These are phyloP conservation scores for Cystofilobasidium macerans DNA, from an alignment of 768 basidiomycete species.

Conservation along the genomic window DNA sequence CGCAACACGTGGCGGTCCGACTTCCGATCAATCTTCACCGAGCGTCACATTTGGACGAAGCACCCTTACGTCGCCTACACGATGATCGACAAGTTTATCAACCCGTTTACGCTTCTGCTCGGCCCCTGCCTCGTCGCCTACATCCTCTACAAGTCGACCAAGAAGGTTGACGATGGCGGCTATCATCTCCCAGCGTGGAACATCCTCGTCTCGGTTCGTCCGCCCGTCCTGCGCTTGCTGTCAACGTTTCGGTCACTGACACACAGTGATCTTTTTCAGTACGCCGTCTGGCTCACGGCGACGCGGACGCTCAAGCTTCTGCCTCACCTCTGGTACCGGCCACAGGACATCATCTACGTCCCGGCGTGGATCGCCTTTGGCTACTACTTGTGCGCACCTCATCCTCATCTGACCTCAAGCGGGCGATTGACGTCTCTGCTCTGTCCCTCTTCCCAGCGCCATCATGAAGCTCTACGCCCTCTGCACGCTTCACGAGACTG, in stretches of 20 bases:
- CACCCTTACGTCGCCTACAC: conserved; percentile 76
- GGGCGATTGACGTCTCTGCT: background rate
- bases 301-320: conserved; percentile 53
- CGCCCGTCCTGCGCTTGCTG: background rate
- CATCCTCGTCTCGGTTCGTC: conserved; percentile 33
- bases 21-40: conserved; percentile 75
- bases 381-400: conserved; percentile 70
- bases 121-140: conserved; percentile 69
- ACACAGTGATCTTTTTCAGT: conserved; percentile 29
- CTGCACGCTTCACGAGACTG: conserved; percentile 84
- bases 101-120: conserved; percentile 72
- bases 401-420: background rate
- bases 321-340: conserved; percentile 67
- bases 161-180: conserved; percentile 54
- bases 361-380: conserved; percentile 83
- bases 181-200: conserved; percentile 73
- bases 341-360: conserved; percentile 65
- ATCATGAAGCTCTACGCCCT: conserved; percentile 90
- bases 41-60: conserved; percentile 71
- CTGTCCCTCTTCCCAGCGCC: conserved; percentile 39
- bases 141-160: conserved; percentile 68
- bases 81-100: conserved; percentile 80
- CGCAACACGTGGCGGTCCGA: conserved; percentile 90
- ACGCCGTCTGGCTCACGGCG: conserved; percentile 41
- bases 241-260: background rate